Percentiles rank a stretch among this genome's conserved stretches.
These are phyloP conservation scores for Coelastrella sp. DNA, from an alignment of 139 green algal genomes.

Conservation along the genomic window DNA sequence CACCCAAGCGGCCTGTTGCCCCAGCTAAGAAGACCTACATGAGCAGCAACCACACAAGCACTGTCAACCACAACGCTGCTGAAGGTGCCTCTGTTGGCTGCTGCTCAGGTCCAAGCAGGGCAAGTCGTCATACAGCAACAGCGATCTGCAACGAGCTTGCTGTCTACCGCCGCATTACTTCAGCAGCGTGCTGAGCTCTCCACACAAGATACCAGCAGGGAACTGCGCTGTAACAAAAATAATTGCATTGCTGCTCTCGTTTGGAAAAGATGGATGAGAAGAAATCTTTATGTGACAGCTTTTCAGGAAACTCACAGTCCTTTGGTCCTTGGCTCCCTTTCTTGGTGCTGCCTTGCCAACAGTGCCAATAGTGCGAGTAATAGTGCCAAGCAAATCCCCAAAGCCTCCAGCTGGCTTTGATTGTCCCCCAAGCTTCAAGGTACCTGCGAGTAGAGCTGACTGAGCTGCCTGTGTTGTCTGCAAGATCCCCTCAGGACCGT, in stretches of 20 bases:
- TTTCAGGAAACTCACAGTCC: constrained; percentile 31
- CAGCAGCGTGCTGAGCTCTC: no score
- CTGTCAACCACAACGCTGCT: not conserved
- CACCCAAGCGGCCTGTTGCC: constrained; percentile 81
- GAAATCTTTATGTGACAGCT: no score
- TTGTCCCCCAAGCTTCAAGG: constrained; percentile 18
- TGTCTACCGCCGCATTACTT: no score
- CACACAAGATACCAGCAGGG: no score
- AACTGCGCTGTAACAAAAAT: no score
- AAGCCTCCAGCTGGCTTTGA: constrained; percentile 3
- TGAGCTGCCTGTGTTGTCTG: not conserved
- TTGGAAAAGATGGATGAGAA: no score
- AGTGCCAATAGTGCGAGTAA: constrained; percentile 34
- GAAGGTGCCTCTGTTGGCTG: no score
- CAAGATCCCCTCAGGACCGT: not conserved
- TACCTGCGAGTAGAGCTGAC: not conserved
- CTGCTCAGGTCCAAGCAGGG: no score
- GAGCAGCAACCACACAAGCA: not conserved
- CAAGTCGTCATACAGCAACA: no score
- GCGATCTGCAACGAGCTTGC: no score
- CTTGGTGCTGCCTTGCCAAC: constrained; percentile 16
- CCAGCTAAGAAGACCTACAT: constrained; percentile 88
- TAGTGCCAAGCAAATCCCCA: constrained; percentile 21
- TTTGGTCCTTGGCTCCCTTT: constrained; percentile 32
- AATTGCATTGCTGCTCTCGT: no score